Percentiles rank a stretch among this genome's conserved stretches.
Evolutionary conservation across 2,329 filamentous ascomycete species (phyloP).

Genomic region (Phyllosticta citribraziliensis): DNA sequence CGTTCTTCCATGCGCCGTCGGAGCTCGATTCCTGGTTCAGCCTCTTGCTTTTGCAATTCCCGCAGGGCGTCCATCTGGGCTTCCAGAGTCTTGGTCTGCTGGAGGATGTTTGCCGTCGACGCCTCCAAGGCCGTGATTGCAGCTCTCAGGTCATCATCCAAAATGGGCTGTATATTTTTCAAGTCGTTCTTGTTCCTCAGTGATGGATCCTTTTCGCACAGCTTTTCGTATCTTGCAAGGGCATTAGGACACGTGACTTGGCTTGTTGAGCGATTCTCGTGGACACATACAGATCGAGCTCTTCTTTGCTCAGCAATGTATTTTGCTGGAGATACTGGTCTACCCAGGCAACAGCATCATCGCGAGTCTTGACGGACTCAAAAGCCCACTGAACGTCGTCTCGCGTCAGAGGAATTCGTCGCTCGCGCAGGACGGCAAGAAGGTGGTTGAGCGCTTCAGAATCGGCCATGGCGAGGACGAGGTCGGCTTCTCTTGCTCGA

Average conservation of each 20-base stretch:
- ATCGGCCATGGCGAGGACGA: not conserved
- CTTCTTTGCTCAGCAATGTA: constrained; percentile 40
- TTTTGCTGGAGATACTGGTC: constrained; percentile 36
- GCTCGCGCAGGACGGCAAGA: constrained; percentile 34
- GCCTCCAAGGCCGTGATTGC: constrained; percentile 55
- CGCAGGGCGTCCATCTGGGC: constrained; percentile 54
- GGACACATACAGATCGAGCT: constrained; percentile 35
- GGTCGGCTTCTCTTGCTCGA: not conserved
- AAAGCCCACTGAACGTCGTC: constrained; percentile 42
- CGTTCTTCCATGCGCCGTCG: constrained; percentile 29
- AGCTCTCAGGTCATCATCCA: constrained; percentile 49
- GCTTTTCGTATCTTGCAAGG: constrained; percentile 20
- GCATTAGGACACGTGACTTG: not conserved
- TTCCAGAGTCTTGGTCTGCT: constrained; percentile 52
- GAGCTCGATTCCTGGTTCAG: constrained; percentile 29
- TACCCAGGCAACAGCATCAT: constrained; percentile 35
- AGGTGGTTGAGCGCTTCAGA: constrained; percentile 30
- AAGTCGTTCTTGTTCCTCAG: constrained; percentile 23
- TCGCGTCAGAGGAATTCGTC: constrained; percentile 33
- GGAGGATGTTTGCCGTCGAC: constrained; percentile 54
- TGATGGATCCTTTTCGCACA: constrained; percentile 24
- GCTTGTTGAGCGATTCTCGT: not conserved
- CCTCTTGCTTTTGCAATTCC: constrained; percentile 39
- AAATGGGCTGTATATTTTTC: constrained; percentile 36
- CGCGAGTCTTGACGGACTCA: constrained; percentile 31